Evolutionary conservation across 2,329 filamentous ascomycete species (phyloP).

Genomic region (Pestalotiopsis sp.): DNA sequence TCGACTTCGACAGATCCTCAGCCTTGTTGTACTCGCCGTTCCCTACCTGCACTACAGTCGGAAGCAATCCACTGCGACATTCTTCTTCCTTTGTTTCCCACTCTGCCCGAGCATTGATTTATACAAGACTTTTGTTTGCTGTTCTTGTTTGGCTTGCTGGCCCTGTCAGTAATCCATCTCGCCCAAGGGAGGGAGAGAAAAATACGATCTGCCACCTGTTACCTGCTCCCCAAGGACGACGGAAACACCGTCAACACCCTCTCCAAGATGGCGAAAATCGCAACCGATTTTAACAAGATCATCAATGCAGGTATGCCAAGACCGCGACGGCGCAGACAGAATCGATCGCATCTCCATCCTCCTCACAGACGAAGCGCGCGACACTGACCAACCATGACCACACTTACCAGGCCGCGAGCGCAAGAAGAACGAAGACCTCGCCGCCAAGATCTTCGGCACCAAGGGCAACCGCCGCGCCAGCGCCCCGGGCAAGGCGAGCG

Average conservation of each 20-base stretch:
- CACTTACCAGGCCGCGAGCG: slow-evolving; percentile 61
- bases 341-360: neutral
- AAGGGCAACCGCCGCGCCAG: slow-evolving; percentile 59
- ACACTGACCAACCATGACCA: slow-evolving; percentile 10
- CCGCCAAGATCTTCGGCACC: slow-evolving; percentile 68
- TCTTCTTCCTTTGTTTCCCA: neutral
- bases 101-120: neutral
- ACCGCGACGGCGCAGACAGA: neutral
- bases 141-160: neutral
- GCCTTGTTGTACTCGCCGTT: no score
- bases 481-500: slow-evolving; percentile 50
- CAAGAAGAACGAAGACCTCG: slow-evolving; percentile 73
- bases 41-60: no score
- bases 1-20: no score
- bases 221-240: neutral
- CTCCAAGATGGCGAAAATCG: slow-evolving; percentile 42
- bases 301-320: slow-evolving; percentile 50
- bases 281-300: slow-evolving; percentile 57
- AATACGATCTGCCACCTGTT: neutral
- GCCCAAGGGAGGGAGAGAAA: neutral
- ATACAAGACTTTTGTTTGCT: neutral
- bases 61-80: neutral
- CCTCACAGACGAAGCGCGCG: neutral
- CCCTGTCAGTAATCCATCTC: neutral
- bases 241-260: neutral